Percentiles rank a stretch among this genome's conserved stretches.
Evolutionary conservation across 495 filamentous ascomycete genomes (phyloP).

Genomic region (Glonium stellatum): DNA sequence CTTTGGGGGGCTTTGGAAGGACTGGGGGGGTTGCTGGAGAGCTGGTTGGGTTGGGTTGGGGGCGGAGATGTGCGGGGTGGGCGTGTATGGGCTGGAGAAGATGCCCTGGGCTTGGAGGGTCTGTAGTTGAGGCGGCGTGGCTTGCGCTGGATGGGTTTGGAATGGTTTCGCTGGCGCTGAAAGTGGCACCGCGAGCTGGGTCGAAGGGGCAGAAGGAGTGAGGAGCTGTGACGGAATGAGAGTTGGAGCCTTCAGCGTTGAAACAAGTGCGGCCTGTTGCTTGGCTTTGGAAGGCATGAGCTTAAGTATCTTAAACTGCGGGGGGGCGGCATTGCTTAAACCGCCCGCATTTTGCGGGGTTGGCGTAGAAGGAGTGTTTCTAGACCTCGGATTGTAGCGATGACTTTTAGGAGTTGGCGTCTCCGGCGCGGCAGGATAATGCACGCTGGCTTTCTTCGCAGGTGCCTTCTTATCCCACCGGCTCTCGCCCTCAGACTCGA

Average conservation of each 20-base stretch:
- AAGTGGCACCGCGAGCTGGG: neutral
- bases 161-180: neutral
- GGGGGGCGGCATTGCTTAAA: neutral
- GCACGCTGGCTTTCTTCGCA: constrained; percentile 11
- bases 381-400: neutral
- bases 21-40: neutral
- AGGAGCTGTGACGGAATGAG: neutral
- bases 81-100: neutral
- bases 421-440: constrained; percentile 1
- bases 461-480: neutral
- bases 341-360: neutral
- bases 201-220: neutral
- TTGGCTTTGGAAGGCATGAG: neutral
- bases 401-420: constrained; percentile 1
- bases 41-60: neutral
- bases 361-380: neutral
- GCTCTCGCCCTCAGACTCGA: constrained; percentile 8
- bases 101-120: neutral
- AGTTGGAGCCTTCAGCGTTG: neutral
- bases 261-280: neutral
- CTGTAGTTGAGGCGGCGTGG: neutral
- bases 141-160: neutral
- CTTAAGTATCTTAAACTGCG: neutral
- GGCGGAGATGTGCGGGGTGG: neutral
- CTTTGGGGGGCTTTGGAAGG: neutral